Percentiles rank a stretch among this genome's conserved stretches.
Evolutionary conservation across 2,329 filamentous ascomycete genomes (phyloP).

Genomic region (Penicillium thymicola): DNA sequence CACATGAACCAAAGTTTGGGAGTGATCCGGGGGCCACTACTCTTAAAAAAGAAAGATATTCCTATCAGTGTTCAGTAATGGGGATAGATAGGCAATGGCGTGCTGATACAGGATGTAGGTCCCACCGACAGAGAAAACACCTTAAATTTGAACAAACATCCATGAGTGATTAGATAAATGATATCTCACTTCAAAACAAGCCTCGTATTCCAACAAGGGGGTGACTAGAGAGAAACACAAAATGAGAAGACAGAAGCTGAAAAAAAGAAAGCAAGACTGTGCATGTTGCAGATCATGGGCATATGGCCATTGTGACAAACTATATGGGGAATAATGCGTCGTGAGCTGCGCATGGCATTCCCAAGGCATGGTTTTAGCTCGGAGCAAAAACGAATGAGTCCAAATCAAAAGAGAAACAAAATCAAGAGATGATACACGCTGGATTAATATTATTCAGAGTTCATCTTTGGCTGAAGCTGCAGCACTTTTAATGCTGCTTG

Average conservation of each 20-base stretch:
- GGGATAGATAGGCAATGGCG: no score
- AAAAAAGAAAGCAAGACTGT: constrained; percentile 23
- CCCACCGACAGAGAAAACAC: no score
- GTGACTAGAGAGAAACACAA: constrained; percentile 3
- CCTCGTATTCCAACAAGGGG: constrained; percentile 5
- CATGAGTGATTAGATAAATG: no score
- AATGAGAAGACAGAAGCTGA: constrained; percentile 7
- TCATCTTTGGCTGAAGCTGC: constrained; percentile 22
- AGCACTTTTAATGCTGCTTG: constrained; percentile 49
- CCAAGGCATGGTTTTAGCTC: constrained; percentile 5
- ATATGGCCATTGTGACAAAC: constrained; percentile 29
- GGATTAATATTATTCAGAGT: constrained; percentile 16
- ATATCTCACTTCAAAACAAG: constrained; percentile 7
- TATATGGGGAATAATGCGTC: constrained; percentile 36
- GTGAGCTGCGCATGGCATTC: constrained; percentile 16
- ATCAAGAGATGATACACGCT: background rate
- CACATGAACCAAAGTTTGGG: no score
- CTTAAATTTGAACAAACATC: no score
- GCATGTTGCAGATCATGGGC: constrained; percentile 23
- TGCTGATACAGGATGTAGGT: no score
- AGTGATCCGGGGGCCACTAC: no score
- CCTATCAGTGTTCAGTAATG: no score
- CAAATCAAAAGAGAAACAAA: constrained; percentile 10
- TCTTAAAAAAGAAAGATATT: no score
- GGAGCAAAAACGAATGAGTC: constrained; percentile 1